Evolutionary conservation across 495 filamentous ascomycete genomes (phyloP), one percentile per base, ranked within the genome.

Genomic region (Penicillium pulvis): DNA sequence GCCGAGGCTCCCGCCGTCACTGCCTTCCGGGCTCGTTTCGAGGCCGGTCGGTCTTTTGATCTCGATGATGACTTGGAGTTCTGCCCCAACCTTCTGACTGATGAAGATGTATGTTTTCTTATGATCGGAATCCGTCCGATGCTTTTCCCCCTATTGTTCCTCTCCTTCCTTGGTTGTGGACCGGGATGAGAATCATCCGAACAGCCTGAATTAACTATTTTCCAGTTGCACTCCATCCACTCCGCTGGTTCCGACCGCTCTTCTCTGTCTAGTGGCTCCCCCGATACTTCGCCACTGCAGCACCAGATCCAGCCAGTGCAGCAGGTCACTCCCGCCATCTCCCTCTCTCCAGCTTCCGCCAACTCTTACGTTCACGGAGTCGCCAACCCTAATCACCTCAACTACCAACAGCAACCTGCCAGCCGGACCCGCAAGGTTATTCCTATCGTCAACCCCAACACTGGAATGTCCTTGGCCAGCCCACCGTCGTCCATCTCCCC

Each of bases 31-130:
- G 83, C 85, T 42, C 84, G 89, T 68, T 96, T 95, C 70, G 93
- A 98, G 72, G 90, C 92, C 62, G 91, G 89, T 45, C 87, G 92
- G 54, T 97, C 93, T 23, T 99, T 99, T 70, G 94, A 99, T 64
- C 80, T 99, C 63, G 93, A 97, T 64, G 94, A 98, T 70, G 94
- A 98, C 72, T 79, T 97, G 76, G 89, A 96, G 71, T 98, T 98
- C 75, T 97, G 94, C 71, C 94, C 94, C 4, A 86, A 87, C 64
- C 83, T 98, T 62, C 81, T 97, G 79, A 97, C 93, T 24, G 93
- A 98, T 72, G 92, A 87, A 75, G 94, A 98, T 85, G 93, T 97
- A 86, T 83, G 92, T 90, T 50, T 28, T 54, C 57, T 56, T 59
- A 36, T 39, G 33, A n/a, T 52, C n/a, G 45, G 56, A 52, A 16